phyloP scores from a whole-genome alignment of 805 yeast species.

The Suhomyces sp. region DNA sequence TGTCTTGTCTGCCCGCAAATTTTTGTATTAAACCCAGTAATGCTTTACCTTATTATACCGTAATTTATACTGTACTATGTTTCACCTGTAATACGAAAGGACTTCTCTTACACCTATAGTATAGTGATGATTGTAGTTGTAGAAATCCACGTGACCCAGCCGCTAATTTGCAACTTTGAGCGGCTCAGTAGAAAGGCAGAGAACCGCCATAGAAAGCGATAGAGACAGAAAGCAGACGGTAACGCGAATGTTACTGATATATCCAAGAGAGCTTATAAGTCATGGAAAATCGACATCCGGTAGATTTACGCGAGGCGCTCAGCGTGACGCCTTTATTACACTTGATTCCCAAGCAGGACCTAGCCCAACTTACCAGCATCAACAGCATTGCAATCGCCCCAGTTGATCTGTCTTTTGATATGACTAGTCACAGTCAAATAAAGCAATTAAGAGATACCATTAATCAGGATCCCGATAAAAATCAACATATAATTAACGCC shows the following conservation, averaged over 20 bases:
- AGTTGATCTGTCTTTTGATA: slow-evolving; percentile 8
- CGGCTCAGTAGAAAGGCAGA: background rate
- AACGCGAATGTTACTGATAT: background rate
- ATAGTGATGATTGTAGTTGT: background rate
- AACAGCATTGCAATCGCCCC: background rate
- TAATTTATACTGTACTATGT: no score
- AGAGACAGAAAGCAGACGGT: background rate
- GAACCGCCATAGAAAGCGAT: background rate
- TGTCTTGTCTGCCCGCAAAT: no score
- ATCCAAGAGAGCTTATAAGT: background rate
- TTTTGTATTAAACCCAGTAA: no score
- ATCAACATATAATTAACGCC: slow-evolving; percentile 5
- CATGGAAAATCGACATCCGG: slow-evolving; percentile 10
- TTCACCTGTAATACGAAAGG: no score
- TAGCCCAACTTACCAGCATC: slow-evolving; percentile 9
- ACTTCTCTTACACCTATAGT: no score
- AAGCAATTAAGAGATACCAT: slow-evolving; percentile 21
- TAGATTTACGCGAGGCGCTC: slow-evolving; percentile 21
- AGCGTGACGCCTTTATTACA: slow-evolving; percentile 27
- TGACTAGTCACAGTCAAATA: background rate
- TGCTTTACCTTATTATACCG: no score
- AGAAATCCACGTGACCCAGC: background rate
- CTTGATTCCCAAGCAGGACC: slow-evolving; percentile 26
- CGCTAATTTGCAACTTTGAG: background rate
- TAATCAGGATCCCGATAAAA: slow-evolving; percentile 1